These are phyloP conservation scores for Aspergillus carlsbadensis DNA, from an alignment of 495 filamentous ascomycete species.

Conservation along the genomic window DNA sequence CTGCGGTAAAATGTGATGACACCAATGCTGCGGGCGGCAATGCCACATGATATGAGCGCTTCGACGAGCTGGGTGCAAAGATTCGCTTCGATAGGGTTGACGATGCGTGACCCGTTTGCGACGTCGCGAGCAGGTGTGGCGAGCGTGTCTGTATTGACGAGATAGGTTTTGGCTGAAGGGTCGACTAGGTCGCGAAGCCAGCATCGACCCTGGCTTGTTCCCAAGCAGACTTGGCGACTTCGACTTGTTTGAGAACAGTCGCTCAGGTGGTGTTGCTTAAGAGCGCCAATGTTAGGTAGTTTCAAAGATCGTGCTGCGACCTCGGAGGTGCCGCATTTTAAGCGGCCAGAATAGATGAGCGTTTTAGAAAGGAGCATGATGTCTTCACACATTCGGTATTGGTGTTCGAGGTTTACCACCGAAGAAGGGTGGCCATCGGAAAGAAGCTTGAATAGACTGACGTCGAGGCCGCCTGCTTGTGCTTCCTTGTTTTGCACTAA, in stretches of 20 bases:
- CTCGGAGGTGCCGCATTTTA: constrained; percentile 82
- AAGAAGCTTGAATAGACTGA: constrained; percentile 89
- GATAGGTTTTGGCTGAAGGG: constrained; percentile 68
- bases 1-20: constrained; percentile 98
- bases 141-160: constrained; percentile 84
- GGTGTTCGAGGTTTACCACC: constrained; percentile 87
- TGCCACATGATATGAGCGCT: constrained; percentile 68
- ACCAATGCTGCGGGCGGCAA: constrained; percentile 77
- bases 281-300: constrained; percentile 57
- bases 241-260: constrained; percentile 27
- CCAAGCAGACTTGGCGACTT: constrained; percentile 49
- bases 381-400: constrained; percentile 97
- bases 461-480: constrained; percentile 79
- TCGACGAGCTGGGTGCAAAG: constrained; percentile 78
- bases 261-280: constrained; percentile 54
- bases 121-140: constrained; percentile 63
- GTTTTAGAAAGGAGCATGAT: constrained; percentile 93
- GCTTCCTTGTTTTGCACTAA: constrained; percentile 91
- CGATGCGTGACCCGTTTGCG: constrained; percentile 75
- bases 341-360: constrained; percentile 83
- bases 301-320: constrained; percentile 64
- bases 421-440: constrained; percentile 83
- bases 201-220: constrained; percentile 54
- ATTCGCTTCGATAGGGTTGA: constrained; percentile 76
- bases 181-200: constrained; percentile 80